A percentile compares a stretch with the other conserved stretches of the same genome.
These are phyloP conservation scores for Polytolypa hystricis DNA, from an alignment of 2,329 filamentous ascomycete genomes.

Conservation along the genomic window DNA sequence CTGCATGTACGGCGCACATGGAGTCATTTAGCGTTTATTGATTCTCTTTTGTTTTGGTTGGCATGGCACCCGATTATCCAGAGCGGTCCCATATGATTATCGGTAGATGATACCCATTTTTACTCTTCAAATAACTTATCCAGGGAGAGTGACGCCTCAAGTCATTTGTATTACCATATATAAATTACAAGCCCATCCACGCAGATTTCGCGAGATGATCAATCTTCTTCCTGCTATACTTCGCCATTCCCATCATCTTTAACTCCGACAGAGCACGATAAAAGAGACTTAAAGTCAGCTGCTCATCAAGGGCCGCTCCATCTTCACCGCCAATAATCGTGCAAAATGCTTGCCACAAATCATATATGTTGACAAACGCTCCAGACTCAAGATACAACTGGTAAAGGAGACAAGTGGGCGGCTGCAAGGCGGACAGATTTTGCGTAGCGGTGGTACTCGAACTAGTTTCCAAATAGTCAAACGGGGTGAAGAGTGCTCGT, in stretches of 20 bases:
- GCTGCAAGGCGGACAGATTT: slow-evolving; percentile 41
- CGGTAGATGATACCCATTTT: slow-evolving; percentile 1
- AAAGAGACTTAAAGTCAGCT: slow-evolving; percentile 55
- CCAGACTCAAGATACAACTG: slow-evolving; percentile 54
- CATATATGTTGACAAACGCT: slow-evolving; percentile 48
- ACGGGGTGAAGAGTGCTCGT: slow-evolving; percentile 46
- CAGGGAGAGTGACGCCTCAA: too few relatives aligned
- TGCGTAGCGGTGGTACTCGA: slow-evolving; percentile 24
- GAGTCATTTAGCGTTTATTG: slow-evolving; percentile 1
- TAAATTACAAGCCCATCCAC: slow-evolving; percentile 52
- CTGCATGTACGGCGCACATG: background rate
- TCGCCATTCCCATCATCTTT: slow-evolving; percentile 75
- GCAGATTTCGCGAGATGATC: slow-evolving; percentile 80
- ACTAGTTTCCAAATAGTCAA: slow-evolving; percentile 49
- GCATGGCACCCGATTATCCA: background rate
- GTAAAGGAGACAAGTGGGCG: slow-evolving; percentile 49
- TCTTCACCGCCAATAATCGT: slow-evolving; percentile 37
- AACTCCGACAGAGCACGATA: slow-evolving; percentile 79
- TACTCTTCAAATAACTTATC: background rate
- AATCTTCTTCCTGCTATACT: slow-evolving; percentile 77
- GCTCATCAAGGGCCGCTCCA: slow-evolving; percentile 21
- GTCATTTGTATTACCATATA: slow-evolving; percentile 1
- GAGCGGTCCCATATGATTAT: background rate
- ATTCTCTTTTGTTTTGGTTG: background rate
- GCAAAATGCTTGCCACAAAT: slow-evolving; percentile 52